Evolutionary conservation across 2,329 filamentous ascomycete species (phyloP).

Genomic region (Pseudopyrenochaeta lycopersici): DNA sequence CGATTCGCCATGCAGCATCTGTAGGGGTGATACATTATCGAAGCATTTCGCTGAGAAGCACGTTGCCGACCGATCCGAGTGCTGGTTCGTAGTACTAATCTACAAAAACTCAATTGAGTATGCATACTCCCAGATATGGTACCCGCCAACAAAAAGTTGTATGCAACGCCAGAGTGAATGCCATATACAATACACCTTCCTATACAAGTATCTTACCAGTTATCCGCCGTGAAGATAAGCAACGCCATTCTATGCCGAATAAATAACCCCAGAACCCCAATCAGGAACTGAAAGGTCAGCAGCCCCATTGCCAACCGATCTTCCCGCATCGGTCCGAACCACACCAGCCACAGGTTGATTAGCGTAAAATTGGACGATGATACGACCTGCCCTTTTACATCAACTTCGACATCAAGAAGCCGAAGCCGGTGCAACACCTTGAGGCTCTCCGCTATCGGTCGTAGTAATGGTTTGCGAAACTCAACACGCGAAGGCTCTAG

Average conservation of each 20-base stretch:
- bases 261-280: conserved; percentile 85
- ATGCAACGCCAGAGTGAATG: conserved; percentile 4
- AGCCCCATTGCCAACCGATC: conserved; percentile 83
- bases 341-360: conserved; percentile 94
- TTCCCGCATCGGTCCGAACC: conserved; percentile 90
- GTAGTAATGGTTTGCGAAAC: conserved; percentile 74
- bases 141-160: background rate
- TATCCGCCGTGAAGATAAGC: conserved; percentile 90
- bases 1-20: conserved; percentile 21
- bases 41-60: background rate
- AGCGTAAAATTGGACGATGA: conserved; percentile 92
- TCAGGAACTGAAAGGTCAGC: conserved; percentile 76
- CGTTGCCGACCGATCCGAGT: conserved; percentile 1
- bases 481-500: conserved; percentile 86
- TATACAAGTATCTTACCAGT: conserved; percentile 54
- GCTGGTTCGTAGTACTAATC: background rate
- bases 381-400: conserved; percentile 74
- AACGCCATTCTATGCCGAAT: conserved; percentile 86
- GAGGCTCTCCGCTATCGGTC: conserved; percentile 69
- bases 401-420: conserved; percentile 73
- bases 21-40: background rate
- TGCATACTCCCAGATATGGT: no score
- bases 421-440: conserved; percentile 73
- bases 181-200: background rate
- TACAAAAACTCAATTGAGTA: no score